Conservation (phyloP, 192 early-diverging fungal genomes). For the Dissophora ornata region DNA sequence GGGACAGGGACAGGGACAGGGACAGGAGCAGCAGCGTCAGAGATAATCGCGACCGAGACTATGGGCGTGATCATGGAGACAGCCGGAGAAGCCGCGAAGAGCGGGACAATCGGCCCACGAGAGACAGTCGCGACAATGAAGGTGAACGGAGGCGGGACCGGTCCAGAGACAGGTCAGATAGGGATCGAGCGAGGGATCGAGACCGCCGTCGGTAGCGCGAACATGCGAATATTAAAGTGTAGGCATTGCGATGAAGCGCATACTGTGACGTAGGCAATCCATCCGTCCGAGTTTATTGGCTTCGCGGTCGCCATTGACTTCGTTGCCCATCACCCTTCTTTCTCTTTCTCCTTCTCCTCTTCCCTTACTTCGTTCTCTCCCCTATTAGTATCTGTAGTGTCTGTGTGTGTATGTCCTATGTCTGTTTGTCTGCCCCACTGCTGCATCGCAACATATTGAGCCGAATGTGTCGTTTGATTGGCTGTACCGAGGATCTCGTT, state of each 20-base stretch:
- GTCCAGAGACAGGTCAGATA: slow-evolving; percentile 11
- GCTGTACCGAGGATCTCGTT: neutral
- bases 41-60: slow-evolving; percentile 8
- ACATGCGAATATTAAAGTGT: too few relatives aligned
- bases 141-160: slow-evolving; percentile 4
- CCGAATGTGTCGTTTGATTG: neutral
- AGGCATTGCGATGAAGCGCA: neutral
- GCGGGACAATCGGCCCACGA: neutral
- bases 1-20: neutral
- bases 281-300: too few relatives aligned
- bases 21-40: neutral
- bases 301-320: neutral
- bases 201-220: too few relatives aligned
- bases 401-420: slow-evolving; percentile 3
- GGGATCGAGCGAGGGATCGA: slow-evolving; percentile 10
- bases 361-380: neutral
- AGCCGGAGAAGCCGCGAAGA: neutral
- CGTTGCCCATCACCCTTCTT: neutral
- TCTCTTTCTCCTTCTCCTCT: slow-evolving; percentile 5
- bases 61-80: slow-evolving; percentile 7
- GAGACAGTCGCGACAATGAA: slow-evolving; percentile 2
- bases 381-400: too few relatives aligned
- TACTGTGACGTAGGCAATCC: too few relatives aligned
- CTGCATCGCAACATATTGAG: neutral
- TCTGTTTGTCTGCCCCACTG: neutral